Percentiles rank a stretch among this genome's conserved stretches.
These are phyloP conservation scores for Cucurbita ficifolia DNA, from an alignment of 306 rosid genomes.

Conservation along the genomic window DNA sequence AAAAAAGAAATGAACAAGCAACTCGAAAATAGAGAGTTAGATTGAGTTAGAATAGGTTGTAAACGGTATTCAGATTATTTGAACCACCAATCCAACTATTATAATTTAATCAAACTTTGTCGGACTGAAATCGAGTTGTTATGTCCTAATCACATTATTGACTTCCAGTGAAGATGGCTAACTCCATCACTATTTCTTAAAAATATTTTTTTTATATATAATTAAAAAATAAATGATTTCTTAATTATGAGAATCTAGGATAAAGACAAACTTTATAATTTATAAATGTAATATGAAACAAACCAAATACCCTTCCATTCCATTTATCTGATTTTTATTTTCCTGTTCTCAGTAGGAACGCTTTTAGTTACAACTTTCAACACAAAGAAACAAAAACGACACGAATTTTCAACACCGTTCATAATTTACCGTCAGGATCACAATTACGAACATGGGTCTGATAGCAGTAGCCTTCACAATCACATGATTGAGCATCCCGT, in stretches of 20 bases:
- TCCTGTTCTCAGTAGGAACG: background rate
- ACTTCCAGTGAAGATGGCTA: background rate
- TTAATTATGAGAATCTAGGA: background rate
- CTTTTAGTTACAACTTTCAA: background rate
- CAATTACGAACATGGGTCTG: background rate
- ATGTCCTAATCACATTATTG: background rate
- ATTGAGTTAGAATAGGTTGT: no score
- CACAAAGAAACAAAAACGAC: background rate
- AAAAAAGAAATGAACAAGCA: no score
- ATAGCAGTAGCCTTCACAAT: background rate
- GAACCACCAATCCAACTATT: no score
- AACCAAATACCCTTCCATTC: background rate
- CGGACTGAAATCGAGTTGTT: background rate
- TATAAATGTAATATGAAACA: background rate
- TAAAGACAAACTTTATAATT: background rate
- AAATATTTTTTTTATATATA: background rate
- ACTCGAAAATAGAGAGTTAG: no score
- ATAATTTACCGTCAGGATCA: background rate
- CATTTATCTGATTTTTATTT: background rate
- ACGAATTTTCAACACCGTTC: background rate
- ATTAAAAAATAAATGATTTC: background rate
- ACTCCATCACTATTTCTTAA: background rate
- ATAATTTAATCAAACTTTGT: background rate
- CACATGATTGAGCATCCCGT: slow-evolving; percentile 1
- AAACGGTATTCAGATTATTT: no score